Base-by-base conservation (phyloP, 495 filamentous ascomycete species). In the Aspergillus ostianus region DNA sequence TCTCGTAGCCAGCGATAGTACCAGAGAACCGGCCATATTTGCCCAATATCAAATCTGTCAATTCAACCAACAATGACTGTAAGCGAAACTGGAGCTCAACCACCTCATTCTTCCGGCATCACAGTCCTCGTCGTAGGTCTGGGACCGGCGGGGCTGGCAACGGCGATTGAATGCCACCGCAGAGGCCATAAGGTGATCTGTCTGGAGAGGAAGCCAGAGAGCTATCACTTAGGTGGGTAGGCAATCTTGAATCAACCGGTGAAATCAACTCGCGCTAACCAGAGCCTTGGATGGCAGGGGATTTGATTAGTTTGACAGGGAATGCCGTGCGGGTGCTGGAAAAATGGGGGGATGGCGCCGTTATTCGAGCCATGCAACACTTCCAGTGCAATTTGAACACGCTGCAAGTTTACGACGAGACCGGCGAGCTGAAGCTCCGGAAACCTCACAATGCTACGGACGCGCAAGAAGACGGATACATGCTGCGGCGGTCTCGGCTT, bases 101-200 rank as follows among this genome's bases (percentile, higher is more conserved):
- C 2, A 32, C 6, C 30, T 32, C 30, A 52, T n/a, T 52, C 50
- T 12, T 23, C 19, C 23, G 50, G 50, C 3, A 52, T 52, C 23
- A 52, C 19, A 3, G 50, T 52, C 50, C 15, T 52, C 19, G 26
- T 52, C 20, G 50, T 52, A 7, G 50, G 50, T 10, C 50, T 52
- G 15, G 50, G 50, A 23, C 6, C 23, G 18, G 26, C 19, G 7
- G 50, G 50, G 7, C 23, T 52, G 20, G 18, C 50, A 2, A 30
- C 50, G 19, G 50, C 23, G 6, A 52, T 52, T 23, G 50, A 52
- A 30, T 52, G 50, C 15, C 20, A 52, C 5, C 50, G 50, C 17
- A 23, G 23, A n/a, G 50, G 50, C 18, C 50, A 52, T n/a, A 52
- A 21, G 18, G 50, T 52, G 18, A 52, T 52, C 26, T 21, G 50